Evolutionary conservation across 805 yeast genomes (phyloP).

Genomic region (Wickerhamomyces tratensis): DNA sequence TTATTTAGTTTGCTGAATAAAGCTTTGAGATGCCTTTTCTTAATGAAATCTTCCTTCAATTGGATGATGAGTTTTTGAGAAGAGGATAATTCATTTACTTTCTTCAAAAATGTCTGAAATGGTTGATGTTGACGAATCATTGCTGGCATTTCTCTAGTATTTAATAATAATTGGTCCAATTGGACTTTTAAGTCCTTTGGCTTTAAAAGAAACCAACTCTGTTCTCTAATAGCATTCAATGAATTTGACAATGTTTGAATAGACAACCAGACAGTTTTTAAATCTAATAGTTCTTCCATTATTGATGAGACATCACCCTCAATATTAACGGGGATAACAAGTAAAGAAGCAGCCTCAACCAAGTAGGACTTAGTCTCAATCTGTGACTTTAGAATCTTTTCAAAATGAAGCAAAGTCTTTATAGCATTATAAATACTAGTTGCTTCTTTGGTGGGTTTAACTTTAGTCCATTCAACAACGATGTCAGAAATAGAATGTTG

Average conservation of each 20-base stretch:
- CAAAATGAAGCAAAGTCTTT: conserved; percentile 17
- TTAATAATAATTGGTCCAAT: conserved; percentile 40
- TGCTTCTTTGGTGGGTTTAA: conserved; percentile 36
- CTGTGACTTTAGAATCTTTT: conserved; percentile 8
- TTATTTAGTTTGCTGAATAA: conserved; percentile 28
- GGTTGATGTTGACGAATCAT: conserved; percentile 61
- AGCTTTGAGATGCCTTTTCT: conserved; percentile 57
- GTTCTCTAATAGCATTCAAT: conserved; percentile 30
- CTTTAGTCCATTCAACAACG: conserved; percentile 34
- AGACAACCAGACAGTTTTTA: conserved; percentile 55
- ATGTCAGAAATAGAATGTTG: conserved; percentile 22
- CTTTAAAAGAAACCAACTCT: conserved; percentile 40
- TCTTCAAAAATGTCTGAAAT: conserved; percentile 44
- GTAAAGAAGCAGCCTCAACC: conserved; percentile 22
- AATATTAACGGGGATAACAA: conserved; percentile 22
- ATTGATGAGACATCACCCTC: conserved; percentile 21
- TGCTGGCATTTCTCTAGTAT: conserved; percentile 43
- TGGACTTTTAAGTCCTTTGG: conserved; percentile 33
- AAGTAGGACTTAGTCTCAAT: conserved; percentile 12
- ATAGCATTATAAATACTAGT: conserved; percentile 36
- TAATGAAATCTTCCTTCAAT: conserved; percentile 47
- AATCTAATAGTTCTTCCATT: conserved; percentile 42
- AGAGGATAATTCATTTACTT: conserved; percentile 24
- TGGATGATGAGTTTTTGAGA: conserved; percentile 25
- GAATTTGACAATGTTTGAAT: conserved; percentile 41